phyloP scores from a whole-genome alignment of 2,329 filamentous ascomycete genomes.

The Parascedosporium putredinis region DNA sequence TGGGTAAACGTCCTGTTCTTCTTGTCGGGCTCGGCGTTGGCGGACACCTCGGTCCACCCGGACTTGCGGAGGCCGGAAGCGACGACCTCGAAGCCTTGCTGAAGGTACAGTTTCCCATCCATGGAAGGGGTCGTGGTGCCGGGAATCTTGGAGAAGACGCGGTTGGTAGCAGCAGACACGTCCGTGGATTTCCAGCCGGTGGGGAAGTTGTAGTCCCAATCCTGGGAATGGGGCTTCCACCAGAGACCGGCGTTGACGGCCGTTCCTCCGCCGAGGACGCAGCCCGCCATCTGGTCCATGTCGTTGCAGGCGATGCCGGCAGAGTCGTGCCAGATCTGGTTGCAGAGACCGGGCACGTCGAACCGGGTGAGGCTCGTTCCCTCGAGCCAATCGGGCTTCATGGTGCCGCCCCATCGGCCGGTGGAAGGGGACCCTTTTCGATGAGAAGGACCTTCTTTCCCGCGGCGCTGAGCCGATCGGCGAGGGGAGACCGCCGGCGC shows the following conservation, averaged over 20 bases:
- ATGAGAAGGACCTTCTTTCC: slow-evolving; percentile 55
- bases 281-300: slow-evolving; percentile 61
- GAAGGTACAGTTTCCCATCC: slow-evolving; percentile 56
- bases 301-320: slow-evolving; percentile 56
- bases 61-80: slow-evolving; percentile 44
- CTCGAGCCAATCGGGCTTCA: slow-evolving; percentile 51
- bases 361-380: slow-evolving; percentile 56
- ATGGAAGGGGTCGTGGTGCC: slow-evolving; percentile 55
- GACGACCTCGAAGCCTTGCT: slow-evolving; percentile 54
- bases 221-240: slow-evolving; percentile 53
- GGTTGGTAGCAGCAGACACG: slow-evolving; percentile 45
- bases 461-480: slow-evolving; percentile 52
- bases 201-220: slow-evolving; percentile 66
- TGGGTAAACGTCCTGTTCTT: slow-evolving; percentile 58
- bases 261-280: slow-evolving; percentile 56
- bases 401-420: slow-evolving; percentile 49
- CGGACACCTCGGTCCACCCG: slow-evolving; percentile 54
- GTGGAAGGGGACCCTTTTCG: slow-evolving; percentile 52
- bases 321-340: slow-evolving; percentile 56
- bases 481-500: slow-evolving; percentile 50
- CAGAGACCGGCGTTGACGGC: slow-evolving; percentile 59
- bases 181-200: slow-evolving; percentile 58
- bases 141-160: slow-evolving; percentile 58
- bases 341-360: slow-evolving; percentile 60
- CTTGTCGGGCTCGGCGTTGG: slow-evolving; percentile 46